A percentile compares a stretch with the other conserved stretches of the same genome.
These are phyloP conservation scores for Spatholobus suberectus DNA, from an alignment of 306 rosid genomes.

Conservation along the genomic window DNA sequence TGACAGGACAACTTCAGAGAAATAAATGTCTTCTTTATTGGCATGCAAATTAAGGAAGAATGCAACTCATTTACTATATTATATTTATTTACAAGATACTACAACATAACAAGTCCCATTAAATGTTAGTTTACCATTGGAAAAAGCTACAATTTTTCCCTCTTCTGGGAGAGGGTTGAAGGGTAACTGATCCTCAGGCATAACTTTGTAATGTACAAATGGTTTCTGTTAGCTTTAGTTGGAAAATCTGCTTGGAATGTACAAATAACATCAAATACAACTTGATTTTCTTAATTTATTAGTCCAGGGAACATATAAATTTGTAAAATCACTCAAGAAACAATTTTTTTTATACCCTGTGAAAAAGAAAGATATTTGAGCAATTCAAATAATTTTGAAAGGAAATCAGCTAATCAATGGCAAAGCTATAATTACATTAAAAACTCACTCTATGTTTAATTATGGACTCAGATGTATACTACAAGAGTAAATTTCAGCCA, in stretches of 20 bases:
- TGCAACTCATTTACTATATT: background rate
- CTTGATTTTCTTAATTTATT: background rate
- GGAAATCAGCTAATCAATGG: background rate
- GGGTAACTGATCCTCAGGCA: background rate
- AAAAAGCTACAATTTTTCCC: background rate
- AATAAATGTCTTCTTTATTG: conserved; percentile 3
- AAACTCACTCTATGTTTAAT: background rate
- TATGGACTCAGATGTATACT: background rate
- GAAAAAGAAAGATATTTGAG: background rate
- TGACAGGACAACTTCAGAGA: background rate
- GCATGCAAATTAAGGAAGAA: background rate
- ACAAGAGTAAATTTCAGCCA: background rate
- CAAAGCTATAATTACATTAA: background rate
- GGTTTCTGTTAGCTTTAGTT: background rate
- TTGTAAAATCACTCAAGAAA: background rate
- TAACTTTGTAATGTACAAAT: background rate
- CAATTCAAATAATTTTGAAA: background rate
- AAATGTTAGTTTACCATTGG: background rate
- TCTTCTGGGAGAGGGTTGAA: background rate
- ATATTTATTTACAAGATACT: background rate
- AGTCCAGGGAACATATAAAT: background rate
- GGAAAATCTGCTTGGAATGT: background rate
- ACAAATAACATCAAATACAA: conserved; percentile 1
- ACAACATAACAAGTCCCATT: background rate
- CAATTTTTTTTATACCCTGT: background rate